Percentiles rank a stretch among this genome's conserved stretches.
Conservation (phyloP, 164 flowering plant species). For the Vitis rupestris region DNA sequence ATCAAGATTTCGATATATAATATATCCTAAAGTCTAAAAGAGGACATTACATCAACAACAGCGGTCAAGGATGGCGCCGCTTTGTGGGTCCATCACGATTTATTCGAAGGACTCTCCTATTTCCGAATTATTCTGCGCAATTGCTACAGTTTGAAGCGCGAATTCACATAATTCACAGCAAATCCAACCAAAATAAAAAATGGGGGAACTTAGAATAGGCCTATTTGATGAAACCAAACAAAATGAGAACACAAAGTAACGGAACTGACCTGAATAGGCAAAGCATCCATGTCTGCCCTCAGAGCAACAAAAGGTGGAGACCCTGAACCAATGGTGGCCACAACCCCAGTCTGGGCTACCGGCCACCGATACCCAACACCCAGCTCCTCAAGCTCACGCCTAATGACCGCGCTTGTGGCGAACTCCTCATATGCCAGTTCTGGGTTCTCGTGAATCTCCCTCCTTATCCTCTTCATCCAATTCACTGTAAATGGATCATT, state of each 20-base stretch:
- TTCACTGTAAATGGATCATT: slow-evolving; percentile 33
- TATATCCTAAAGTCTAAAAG: not conserved
- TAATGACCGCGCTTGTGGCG: slow-evolving; percentile 51
- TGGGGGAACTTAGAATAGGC: no score
- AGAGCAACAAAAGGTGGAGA: slow-evolving; percentile 62
- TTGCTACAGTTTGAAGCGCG: no score
- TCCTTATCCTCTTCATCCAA: slow-evolving; percentile 55
- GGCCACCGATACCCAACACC: slow-evolving; percentile 61
- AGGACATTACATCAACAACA: not conserved
- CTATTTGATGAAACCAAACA: no score
- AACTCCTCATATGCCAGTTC: slow-evolving; percentile 72
- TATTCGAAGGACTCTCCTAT: not conserved
- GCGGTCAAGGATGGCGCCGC: not conserved
- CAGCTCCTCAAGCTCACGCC: slow-evolving; percentile 52
- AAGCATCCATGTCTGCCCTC: slow-evolving; percentile 79
- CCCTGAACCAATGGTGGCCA: slow-evolving; percentile 61
- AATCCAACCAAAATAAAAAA: no score
- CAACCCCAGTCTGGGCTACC: slow-evolving; percentile 63
- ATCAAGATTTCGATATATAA: not conserved
- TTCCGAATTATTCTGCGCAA: no score
- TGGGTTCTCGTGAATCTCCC: slow-evolving; percentile 64
- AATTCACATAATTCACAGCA: no score
- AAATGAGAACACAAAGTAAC: not conserved
- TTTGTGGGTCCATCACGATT: not conserved
- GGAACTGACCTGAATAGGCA: slow-evolving; percentile 59